Conservation (phyloP, 768 basidiomycete genomes). For the Austroboletus festivus region DNA sequence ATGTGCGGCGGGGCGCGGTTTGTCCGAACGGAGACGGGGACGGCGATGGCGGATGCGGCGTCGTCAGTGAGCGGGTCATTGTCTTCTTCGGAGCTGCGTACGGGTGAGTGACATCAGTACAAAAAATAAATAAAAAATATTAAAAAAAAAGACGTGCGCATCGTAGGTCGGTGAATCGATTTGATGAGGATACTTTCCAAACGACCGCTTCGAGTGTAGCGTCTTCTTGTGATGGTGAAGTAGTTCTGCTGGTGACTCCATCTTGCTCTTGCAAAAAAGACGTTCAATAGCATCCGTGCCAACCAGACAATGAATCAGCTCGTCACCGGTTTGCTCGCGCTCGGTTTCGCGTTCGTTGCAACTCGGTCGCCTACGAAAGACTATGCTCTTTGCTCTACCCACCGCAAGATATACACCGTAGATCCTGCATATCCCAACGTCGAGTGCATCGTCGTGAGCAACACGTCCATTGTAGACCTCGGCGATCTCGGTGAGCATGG, state of each 20-base stretch:
- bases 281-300: too few species aligned
- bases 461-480: conserved; percentile 43
- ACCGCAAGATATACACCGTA: conserved; percentile 65
- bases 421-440: conserved; percentile 48
- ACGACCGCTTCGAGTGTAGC: conserved; percentile 54
- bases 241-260: conserved; percentile 25
- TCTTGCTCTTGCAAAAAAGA: too few species aligned
- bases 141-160: conserved; percentile 50
- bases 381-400: conserved; percentile 60
- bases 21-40: conserved; percentile 32
- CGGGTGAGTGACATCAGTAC: neutral
- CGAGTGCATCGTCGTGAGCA: conserved; percentile 59
- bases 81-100: conserved; percentile 74
- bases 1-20: conserved; percentile 25
- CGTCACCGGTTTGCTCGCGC: conserved; percentile 9
- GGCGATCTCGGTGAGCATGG: conserved; percentile 46
- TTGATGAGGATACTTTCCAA: conserved; percentile 62
- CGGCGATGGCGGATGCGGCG: conserved; percentile 49
- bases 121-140: conserved; percentile 1
- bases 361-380: conserved; percentile 1
- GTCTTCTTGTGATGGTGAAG: conserved; percentile 34
- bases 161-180: conserved; percentile 76
- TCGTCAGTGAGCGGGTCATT: conserved; percentile 85
- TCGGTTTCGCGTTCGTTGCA: conserved; percentile 5
- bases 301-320: too few species aligned